phyloP scores from a whole-genome alignment of 2,329 filamentous ascomycete species.

The Colletotrichum sp. region DNA sequence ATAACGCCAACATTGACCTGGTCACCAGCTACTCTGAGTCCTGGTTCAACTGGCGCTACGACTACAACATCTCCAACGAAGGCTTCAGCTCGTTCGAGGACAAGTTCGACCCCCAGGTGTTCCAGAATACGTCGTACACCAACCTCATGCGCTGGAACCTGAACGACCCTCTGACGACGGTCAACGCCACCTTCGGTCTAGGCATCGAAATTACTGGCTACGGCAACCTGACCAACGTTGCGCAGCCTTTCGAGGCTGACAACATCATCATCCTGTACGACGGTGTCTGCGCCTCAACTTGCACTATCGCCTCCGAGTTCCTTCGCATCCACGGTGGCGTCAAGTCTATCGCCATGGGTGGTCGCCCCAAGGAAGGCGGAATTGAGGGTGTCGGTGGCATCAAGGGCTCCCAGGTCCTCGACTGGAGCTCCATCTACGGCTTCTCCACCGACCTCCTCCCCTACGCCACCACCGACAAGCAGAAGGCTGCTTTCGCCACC shows the following conservation, averaged over 20 bases:
- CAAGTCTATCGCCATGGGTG: slow-evolving; percentile 59
- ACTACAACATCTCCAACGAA: slow-evolving; percentile 51
- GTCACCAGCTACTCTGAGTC: slow-evolving; percentile 51
- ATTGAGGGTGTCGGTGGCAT: slow-evolving; percentile 61
- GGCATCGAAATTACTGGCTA: slow-evolving; percentile 57
- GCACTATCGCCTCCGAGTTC: slow-evolving; percentile 61
- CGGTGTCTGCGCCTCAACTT: slow-evolving; percentile 64
- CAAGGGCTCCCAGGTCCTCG: slow-evolving; percentile 51
- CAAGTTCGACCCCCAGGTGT: slow-evolving; percentile 45
- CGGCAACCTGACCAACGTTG: slow-evolving; percentile 48
- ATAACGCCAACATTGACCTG: slow-evolving; percentile 36
- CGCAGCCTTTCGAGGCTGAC: slow-evolving; percentile 60
- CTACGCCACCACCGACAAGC: slow-evolving; percentile 30
- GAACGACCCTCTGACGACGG: slow-evolving; percentile 43
- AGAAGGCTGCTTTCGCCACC: slow-evolving; percentile 32
- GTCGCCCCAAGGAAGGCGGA: slow-evolving; percentile 47
- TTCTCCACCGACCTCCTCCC: slow-evolving; percentile 24
- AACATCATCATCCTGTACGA: slow-evolving; percentile 66
- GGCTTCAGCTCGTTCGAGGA: slow-evolving; percentile 55
- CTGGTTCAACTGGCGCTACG: slow-evolving; percentile 55
- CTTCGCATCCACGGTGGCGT: slow-evolving; percentile 57
- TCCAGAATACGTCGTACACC: slow-evolving; percentile 60
- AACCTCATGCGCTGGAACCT: slow-evolving; percentile 57
- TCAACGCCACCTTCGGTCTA: slow-evolving; percentile 44
- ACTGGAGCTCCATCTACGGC: slow-evolving; percentile 32